These are phyloP conservation scores for Heliamphora exappendiculata DNA, from an alignment of 148 eudicot species.

Conservation along the genomic window DNA sequence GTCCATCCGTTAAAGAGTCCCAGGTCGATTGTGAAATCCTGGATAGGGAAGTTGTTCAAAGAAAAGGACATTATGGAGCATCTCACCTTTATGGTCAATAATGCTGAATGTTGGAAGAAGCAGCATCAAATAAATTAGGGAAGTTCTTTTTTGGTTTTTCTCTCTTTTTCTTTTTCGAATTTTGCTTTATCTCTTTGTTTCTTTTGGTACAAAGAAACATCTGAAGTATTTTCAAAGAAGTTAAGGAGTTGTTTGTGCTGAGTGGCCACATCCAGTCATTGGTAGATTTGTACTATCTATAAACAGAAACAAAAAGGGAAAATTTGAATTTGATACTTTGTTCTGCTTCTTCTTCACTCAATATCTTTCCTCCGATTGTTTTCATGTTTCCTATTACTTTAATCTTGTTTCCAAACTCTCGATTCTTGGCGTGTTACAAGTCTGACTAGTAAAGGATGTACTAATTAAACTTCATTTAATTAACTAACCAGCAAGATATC, in stretches of 20 bases:
- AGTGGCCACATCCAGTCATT: slow-evolving; percentile 11
- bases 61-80: neutral
- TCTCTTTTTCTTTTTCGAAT: neutral
- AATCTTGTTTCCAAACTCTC: slow-evolving; percentile 32
- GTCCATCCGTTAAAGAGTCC: too few relatives aligned
- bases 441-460: too few relatives aligned
- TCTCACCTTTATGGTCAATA: slow-evolving; percentile 2
- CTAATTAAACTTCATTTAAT: too few relatives aligned
- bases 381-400: neutral
- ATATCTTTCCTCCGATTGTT: neutral
- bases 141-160: slow-evolving; percentile 4
- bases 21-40: neutral
- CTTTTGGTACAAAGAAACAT: slow-evolving; percentile 10
- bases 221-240: slow-evolving; percentile 1
- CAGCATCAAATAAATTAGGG: slow-evolving; percentile 8
- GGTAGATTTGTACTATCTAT: slow-evolving; percentile 16
- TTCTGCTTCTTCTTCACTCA: slow-evolving; percentile 22
- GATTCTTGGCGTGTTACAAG: slow-evolving; percentile 7
- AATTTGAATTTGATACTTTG: slow-evolving; percentile 13
- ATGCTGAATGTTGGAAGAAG: slow-evolving; percentile 19
- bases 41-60: neutral
- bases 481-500: too few relatives aligned
- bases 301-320: slow-evolving; percentile 2
- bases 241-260: slow-evolving; percentile 12
- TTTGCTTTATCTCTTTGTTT: slow-evolving; percentile 5